phyloP scores from a whole-genome alignment of 2,329 filamentous ascomycete genomes.

The Botryosphaeria dothidea region DNA sequence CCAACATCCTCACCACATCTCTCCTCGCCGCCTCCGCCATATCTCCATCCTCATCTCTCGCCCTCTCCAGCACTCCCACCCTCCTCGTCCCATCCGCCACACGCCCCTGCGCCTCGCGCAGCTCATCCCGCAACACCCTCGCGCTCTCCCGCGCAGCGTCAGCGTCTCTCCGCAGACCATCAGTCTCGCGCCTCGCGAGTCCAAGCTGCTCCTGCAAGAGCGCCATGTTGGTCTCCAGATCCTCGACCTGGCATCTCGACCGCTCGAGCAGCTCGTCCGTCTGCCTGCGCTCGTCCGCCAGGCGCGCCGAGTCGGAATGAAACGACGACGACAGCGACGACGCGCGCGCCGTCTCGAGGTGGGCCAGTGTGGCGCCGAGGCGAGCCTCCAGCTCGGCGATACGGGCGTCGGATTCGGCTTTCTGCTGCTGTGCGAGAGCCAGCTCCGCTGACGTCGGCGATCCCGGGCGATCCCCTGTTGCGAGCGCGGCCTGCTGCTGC shows the following conservation, averaged over 20 bases:
- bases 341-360: not conserved
- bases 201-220: constrained; percentile 10
- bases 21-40: not conserved
- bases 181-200: not conserved
- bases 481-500: not conserved
- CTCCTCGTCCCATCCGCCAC: not conserved
- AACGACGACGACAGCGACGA: not conserved
- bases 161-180: not conserved
- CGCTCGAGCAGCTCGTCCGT: constrained; percentile 3
- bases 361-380: not conserved
- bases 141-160: constrained; percentile 1
- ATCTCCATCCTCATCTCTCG: not conserved
- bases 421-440: constrained; percentile 5
- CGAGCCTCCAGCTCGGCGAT: constrained; percentile 18
- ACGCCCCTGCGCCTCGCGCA: not conserved
- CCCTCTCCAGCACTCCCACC: not conserved
- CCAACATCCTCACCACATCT: not conserved
- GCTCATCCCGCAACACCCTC: constrained; percentile 5
- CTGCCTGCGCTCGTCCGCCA: not conserved
- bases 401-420: constrained; percentile 11
- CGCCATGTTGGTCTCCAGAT: constrained; percentile 9
- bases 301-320: not conserved
- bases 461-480: too few species aligned
- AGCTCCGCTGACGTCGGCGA: not conserved
- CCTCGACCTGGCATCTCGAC: constrained; percentile 1